These are phyloP conservation scores for Telfairia occidentalis DNA, from an alignment of 331 rosid species.

Conservation along the genomic window DNA sequence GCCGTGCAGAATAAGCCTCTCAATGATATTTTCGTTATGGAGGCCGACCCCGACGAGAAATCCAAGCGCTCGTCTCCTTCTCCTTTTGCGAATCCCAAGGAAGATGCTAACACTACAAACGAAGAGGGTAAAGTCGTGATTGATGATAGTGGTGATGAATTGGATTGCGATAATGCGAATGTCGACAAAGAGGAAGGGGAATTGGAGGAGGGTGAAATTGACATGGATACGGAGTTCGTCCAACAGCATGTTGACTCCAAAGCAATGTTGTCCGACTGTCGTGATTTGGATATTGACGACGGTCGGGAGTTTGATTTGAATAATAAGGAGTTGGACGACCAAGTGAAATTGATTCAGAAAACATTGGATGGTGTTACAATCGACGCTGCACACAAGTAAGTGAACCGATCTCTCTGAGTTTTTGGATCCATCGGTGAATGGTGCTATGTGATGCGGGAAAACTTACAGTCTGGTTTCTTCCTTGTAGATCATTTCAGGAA, in stretches of 20 bases:
- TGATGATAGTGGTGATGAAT: conserved; percentile 27
- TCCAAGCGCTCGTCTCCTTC: conserved; percentile 24
- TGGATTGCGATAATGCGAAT: conserved; percentile 22
- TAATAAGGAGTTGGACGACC: conserved; percentile 19
- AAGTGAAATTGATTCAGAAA: conserved; percentile 23
- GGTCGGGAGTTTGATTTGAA: conserved; percentile 19
- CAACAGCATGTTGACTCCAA: background rate
- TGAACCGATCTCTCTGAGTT: conserved; percentile 21
- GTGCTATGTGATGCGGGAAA: background rate
- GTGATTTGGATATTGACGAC: conserved; percentile 11
- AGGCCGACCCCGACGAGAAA: conserved; percentile 41
- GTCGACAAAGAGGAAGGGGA: conserved; percentile 81
- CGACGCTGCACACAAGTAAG: conserved; percentile 68
- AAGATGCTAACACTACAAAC: conserved; percentile 12
- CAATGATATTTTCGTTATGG: conserved; percentile 59
- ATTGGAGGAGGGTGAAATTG: conserved; percentile 99
- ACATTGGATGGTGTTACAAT: conserved; percentile 40
- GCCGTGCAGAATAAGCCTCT: conserved; percentile 92
- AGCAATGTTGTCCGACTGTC: conserved; percentile 9
- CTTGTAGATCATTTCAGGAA: conserved; percentile 62
- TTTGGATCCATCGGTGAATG: conserved; percentile 6
- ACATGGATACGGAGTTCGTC: conserved; percentile 45
- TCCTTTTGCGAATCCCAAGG: conserved; percentile 16
- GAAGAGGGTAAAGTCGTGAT: conserved; percentile 23
- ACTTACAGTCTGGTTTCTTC: conserved; percentile 11